A percentile compares a stretch with the other conserved stretches of the same genome.
Evolutionary conservation across 331 rosid species (phyloP).

Genomic region (Quercus tomentella): DNA sequence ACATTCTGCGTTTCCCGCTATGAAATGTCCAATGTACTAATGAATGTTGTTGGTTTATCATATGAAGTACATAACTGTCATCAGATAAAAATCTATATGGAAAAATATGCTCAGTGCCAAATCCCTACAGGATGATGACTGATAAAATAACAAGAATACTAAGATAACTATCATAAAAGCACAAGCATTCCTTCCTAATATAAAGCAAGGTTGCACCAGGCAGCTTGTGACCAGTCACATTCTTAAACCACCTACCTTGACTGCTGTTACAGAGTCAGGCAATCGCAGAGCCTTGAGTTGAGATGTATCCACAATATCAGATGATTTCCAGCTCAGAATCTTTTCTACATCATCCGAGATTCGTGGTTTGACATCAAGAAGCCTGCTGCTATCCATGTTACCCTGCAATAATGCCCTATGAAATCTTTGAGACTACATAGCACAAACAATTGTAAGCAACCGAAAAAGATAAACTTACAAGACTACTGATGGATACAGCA

Average conservation of each 20-base stretch:
- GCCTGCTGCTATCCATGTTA: constrained; percentile 36
- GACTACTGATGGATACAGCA: constrained; percentile 31
- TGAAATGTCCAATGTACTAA: not conserved
- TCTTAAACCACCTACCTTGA: constrained; percentile 24
- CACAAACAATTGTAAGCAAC: not conserved
- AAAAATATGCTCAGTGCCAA: not conserved
- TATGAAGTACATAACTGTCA: not conserved
- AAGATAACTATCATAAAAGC: not conserved
- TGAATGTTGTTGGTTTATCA: not conserved
- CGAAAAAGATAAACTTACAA: constrained; percentile 22
- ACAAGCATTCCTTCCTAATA: not conserved
- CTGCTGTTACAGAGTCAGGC: constrained; percentile 35
- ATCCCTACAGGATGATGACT: not conserved
- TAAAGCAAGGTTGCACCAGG: not conserved
- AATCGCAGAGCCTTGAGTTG: constrained; percentile 33
- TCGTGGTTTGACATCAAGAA: constrained; percentile 43
- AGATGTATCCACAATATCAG: constrained; percentile 36
- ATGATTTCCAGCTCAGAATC: constrained; percentile 34
- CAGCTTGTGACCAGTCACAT: not conserved
- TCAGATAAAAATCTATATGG: not conserved
- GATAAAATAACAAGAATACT: not conserved
- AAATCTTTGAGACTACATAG: not conserved
- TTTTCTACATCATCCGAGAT: constrained; percentile 33
- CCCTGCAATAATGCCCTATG: constrained; percentile 23
- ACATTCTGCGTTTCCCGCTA: not conserved